Evolutionary conservation across 306 rosid genomes (phyloP), one percentile per base, ranked within the genome.

Genomic region (Fragaria vesca): DNA sequence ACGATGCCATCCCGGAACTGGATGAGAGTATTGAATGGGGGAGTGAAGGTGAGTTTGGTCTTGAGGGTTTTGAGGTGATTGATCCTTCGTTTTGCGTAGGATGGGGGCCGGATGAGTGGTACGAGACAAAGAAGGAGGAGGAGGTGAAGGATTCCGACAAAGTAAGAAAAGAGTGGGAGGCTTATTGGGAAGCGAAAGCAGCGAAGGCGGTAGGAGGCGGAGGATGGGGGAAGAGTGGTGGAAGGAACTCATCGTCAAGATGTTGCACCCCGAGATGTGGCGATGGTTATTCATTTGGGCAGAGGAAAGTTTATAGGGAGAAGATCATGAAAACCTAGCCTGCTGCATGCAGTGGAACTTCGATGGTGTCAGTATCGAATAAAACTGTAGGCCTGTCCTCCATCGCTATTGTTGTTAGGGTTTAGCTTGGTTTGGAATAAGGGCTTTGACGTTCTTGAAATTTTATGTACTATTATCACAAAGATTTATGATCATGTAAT

Each of bases 291-390:
- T 73, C 76, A 45, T 13, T 18, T 20, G 91, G 89, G 43, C 74
- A 89, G 87, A 81, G 84, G 72, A 40, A 65, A 8, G 6, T 51
- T 8, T 51, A 74, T 83, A 71, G 93, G 91, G 82, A 85, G 88
- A 67, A 83, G 81, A 40, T 38, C 42, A 24, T 58, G 6, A 58
- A 24, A 58, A 24, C 66, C 65, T 21, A 24, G 12, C 42, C 7
- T 38, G 6, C 34, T 58, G 34, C 34, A 58, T 58, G 34, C 66
- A 20, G 61, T n/a, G 61, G 28, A 55, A n/a, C 61, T 55, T 52
- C 10, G 11, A 51, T 17, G n/a, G 7, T 16, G n/a, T 50, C 54
- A 17, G 6, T 17, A 52, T 18, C 4, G 20, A 52, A 52, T 18
- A 52, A 17, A 13, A 12, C 1, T 45, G 1, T 8, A 9, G 47